Evolutionary conservation across 2,329 filamentous ascomycete species (phyloP), one percentile per base, ranked within the genome.

Genomic region (Trichoderma atrobrunneum): DNA sequence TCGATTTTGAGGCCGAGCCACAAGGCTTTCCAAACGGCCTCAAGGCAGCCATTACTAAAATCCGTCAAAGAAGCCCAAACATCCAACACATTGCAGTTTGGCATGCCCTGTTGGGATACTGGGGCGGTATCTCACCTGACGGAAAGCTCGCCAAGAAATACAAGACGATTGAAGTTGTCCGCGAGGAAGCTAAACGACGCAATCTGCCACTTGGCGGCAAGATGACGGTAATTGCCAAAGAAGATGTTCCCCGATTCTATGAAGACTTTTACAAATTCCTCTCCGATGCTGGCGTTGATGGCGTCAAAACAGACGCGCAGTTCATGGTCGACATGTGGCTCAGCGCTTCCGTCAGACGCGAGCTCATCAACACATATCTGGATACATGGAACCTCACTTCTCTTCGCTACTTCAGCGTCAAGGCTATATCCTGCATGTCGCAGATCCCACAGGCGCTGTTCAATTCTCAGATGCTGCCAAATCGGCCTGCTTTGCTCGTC

Each of bases 381-480:
- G 93, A 97, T 78, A 92, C 93, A 8, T 98, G 95, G 95, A 90
- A 89, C 2, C 88, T 94, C 69, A 89, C 93, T 1, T 90, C 91
- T 10, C 86, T 97, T 10, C 91, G 91, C 12, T 88, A 97, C 79
- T 96, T 99, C 78, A 88, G 89, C 76, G 89, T 87, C 63, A 92
- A 90, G 76, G 89, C 91, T 6, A 97, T 98, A 65, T 95, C 93
- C 3, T 98, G 96, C 89, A 98, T 98, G 95, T 96, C 94, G 0
- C 93, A 96, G 80, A 88, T 91, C 3, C 96, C 96, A 0, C 92
- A 95, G 72, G 91, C 95, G 21, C 85, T 98, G 11, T 98, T 97
- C 82, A 90, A 94, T 79, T 92, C 91, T 1, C 93, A 97, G 76
- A 84, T 97, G 28, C 92, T 92, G 1, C 88, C 86, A n/a, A 93